phyloP scores from a whole-genome alignment of 2,329 filamentous ascomycete species.

The Penicillium olsonii region DNA sequence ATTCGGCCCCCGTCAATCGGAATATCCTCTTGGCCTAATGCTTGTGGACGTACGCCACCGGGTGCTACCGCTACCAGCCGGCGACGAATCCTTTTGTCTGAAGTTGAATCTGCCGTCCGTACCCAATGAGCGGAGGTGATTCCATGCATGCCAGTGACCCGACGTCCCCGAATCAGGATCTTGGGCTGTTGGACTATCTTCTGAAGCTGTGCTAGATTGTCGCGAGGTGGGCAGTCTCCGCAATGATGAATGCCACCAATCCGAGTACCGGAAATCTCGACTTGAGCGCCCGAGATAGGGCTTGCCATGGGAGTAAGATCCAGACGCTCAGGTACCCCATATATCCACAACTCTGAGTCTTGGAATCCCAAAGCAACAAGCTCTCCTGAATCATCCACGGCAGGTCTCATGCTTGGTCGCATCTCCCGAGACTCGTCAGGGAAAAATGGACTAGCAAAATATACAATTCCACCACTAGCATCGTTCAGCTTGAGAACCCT shows the following conservation, averaged over 20 bases:
- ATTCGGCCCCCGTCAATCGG: conserved; percentile 79
- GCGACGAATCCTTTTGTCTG: conserved; percentile 46
- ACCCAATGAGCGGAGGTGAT: conserved; percentile 74
- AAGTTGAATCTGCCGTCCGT: conserved; percentile 52
- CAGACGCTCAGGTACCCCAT: conserved; percentile 73
- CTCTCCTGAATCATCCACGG: conserved; percentile 69
- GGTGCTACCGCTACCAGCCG: conserved; percentile 70
- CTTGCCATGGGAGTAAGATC: conserved; percentile 51
- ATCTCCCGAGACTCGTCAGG: conserved; percentile 55
- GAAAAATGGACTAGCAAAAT: conserved; percentile 70
- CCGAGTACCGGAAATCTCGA: conserved; percentile 9
- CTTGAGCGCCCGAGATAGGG: conserved; percentile 29
- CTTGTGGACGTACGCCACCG: conserved; percentile 64
- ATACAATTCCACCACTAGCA: conserved; percentile 72
- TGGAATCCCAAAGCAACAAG: conserved; percentile 74
- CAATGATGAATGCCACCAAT: conserved; percentile 21
- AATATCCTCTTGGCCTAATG: conserved; percentile 68
- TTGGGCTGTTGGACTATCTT: conserved; percentile 55
- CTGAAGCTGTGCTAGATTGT: conserved; percentile 33
- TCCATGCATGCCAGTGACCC: conserved; percentile 65
- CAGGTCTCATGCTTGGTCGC: conserved; percentile 68
- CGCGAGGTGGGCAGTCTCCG: conserved; percentile 16
- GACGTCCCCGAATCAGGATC: conserved; percentile 67
- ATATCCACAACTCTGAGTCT: conserved; percentile 73
- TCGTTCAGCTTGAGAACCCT: conserved; percentile 75